These are phyloP conservation scores for Yamagishiella unicocca DNA, from an alignment of 139 green algal species.

Conservation along the genomic window DNA sequence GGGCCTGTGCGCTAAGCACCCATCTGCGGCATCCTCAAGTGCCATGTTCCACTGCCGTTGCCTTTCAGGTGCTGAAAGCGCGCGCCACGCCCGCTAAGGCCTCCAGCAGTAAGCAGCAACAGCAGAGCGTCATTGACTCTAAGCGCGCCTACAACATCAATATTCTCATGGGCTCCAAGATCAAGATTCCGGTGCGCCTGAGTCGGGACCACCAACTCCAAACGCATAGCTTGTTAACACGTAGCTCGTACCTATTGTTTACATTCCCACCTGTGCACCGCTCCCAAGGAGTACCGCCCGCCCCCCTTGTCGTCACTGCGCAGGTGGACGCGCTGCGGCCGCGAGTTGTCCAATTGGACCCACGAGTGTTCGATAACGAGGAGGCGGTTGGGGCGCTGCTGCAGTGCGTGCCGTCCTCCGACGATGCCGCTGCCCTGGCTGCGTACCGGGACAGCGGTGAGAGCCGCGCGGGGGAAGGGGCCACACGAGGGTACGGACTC, in stretches of 20 bases:
- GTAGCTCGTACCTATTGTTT: no score
- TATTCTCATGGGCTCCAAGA: constrained; percentile 61
- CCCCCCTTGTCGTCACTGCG: no score
- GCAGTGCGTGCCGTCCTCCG: constrained; percentile 57
- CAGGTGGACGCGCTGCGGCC: constrained; percentile 49
- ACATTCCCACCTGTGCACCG: no score
- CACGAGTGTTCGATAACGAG: constrained; percentile 45
- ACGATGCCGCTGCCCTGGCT: constrained; percentile 49
- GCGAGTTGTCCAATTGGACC: constrained; percentile 58
- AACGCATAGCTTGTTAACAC: no score
- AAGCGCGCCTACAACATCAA: constrained; percentile 65
- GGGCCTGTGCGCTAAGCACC: no score
- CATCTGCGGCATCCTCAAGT: no score
- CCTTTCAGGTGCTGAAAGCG: constrained; percentile 46
- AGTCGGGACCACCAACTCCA: no score
- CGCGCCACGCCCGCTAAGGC: constrained; percentile 37
- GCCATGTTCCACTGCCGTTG: no score
- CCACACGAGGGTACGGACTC: no score
- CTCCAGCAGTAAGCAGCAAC: constrained; percentile 6
- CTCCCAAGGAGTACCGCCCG: no score
- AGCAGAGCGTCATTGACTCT: constrained; percentile 55
- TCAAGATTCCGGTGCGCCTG: constrained; percentile 56
- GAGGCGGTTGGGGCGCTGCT: constrained; percentile 48
- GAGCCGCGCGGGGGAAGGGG: no score
- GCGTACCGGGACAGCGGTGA: constrained; percentile 26